These are phyloP conservation scores for Aspergillus olivimuriae DNA, from an alignment of 495 filamentous ascomycete genomes.

Conservation along the genomic window DNA sequence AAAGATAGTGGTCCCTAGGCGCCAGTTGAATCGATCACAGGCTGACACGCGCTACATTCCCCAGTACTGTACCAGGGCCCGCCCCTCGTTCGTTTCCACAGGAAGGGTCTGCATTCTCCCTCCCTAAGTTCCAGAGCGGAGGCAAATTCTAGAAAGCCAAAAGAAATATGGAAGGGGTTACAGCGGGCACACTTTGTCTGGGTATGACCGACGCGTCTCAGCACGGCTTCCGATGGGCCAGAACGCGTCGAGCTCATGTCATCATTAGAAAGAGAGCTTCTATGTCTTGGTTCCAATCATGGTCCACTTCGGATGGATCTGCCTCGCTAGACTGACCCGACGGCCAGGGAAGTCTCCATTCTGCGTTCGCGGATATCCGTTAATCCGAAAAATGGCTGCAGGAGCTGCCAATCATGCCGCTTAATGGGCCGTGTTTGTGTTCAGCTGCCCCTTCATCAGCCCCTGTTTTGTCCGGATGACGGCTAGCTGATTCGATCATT, in stretches of 20 bases:
- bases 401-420: background rate
- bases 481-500: constrained; percentile 3
- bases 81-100: too few species aligned
- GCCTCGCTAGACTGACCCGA: background rate
- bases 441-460: background rate
- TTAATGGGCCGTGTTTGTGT: background rate
- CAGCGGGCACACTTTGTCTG: too few species aligned
- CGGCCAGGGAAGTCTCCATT: background rate
- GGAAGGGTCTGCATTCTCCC: too few species aligned
- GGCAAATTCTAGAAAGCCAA: too few species aligned
- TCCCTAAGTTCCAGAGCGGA: too few species aligned
- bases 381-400: background rate
- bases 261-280: background rate
- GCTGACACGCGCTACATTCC: too few species aligned
- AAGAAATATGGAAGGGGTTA: too few species aligned
- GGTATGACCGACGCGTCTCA: constrained; percentile 1
- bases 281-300: too few species aligned
- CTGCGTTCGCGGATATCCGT: background rate
- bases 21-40: too few species aligned
- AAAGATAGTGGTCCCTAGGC: too few species aligned
- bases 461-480: too few species aligned
- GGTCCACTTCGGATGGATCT: background rate
- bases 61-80: too few species aligned
- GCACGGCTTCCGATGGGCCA: background rate
- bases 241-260: background rate